Evolutionary conservation across 2,329 filamentous ascomycete species (phyloP).

Genomic region (Phyllosticta citriasiana): DNA sequence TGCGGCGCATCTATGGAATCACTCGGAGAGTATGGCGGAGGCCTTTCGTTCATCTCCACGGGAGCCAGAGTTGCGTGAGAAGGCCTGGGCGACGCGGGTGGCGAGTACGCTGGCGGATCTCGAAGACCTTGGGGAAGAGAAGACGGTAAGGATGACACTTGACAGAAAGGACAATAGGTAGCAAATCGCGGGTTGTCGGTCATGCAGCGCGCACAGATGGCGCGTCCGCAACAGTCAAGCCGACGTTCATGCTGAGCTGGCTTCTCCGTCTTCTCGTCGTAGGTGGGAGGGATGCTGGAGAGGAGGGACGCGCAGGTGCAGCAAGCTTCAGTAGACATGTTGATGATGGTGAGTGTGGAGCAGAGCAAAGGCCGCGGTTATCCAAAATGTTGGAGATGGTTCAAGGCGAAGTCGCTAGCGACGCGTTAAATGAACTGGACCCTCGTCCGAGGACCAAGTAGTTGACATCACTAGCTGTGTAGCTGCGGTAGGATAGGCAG

Average conservation of each 20-base stretch:
- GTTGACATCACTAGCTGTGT: background rate
- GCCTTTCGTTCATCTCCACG: constrained; percentile 25
- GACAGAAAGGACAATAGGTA: constrained; percentile 63
- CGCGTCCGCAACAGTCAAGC: constrained; percentile 58
- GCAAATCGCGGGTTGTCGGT: constrained; percentile 59
- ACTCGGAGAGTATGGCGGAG: constrained; percentile 35
- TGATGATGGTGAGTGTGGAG: background rate
- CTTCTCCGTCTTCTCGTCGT: constrained; percentile 50
- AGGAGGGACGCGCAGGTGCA: constrained; percentile 61
- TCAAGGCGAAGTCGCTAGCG: background rate
- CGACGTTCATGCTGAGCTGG: constrained; percentile 49
- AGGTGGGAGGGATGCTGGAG: constrained; percentile 41
- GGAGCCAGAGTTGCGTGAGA: constrained; percentile 7
- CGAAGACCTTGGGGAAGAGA: constrained; percentile 54
- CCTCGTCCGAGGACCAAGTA: background rate
- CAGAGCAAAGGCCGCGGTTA: too few relatives aligned
- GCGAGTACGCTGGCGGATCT: constrained; percentile 57
- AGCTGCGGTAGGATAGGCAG: background rate
- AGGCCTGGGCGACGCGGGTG: constrained; percentile 22
- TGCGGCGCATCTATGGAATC: constrained; percentile 17
- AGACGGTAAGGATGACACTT: constrained; percentile 54
- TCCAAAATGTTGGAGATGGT: background rate
- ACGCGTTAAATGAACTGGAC: background rate
- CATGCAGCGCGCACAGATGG: constrained; percentile 64
- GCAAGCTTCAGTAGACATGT: constrained; percentile 41